Percentiles rank a stretch among this genome's conserved stretches.
Conservation (phyloP, 768 basidiomycete genomes). For the Suillus bovinus region DNA sequence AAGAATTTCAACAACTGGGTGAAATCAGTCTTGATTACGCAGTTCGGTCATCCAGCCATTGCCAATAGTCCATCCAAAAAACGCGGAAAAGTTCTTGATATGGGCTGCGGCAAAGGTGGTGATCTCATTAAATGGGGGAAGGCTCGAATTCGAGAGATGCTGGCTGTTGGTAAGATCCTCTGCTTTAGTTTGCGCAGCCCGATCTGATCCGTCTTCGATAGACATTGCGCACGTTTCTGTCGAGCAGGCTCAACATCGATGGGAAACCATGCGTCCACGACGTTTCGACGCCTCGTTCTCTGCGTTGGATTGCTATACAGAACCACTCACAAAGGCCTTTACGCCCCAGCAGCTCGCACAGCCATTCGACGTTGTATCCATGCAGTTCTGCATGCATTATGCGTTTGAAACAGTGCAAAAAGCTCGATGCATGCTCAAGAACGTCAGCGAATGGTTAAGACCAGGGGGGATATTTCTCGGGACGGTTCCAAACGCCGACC, state of each 20-base stretch:
- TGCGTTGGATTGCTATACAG: conserved; percentile 85
- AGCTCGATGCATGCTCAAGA: conserved; percentile 88
- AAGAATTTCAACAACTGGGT: conserved; percentile 99
- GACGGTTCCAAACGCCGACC: conserved; percentile 90
- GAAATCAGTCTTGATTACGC: conserved; percentile 93
- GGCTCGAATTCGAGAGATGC: conserved; percentile 75
- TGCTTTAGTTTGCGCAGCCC: conserved; percentile 1
- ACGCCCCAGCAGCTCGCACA: conserved; percentile 56
- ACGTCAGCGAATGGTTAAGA: conserved; percentile 78
- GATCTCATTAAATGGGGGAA: conserved; percentile 96
- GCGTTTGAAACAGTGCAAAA: conserved; percentile 92
- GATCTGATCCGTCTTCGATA: conserved; percentile 29
- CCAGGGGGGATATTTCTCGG: conserved; percentile 92
- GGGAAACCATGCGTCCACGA: conserved; percentile 48
- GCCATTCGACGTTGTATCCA: conserved; percentile 92
- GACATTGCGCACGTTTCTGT: conserved; percentile 91
- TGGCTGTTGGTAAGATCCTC: conserved; percentile 66
- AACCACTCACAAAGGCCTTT: conserved; percentile 70
- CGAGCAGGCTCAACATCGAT: conserved; percentile 81
- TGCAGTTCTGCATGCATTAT: conserved; percentile 99
- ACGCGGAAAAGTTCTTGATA: conserved; percentile 84
- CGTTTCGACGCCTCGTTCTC: conserved; percentile 81
- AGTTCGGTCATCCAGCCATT: conserved; percentile 78
- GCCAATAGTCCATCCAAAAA: conserved; percentile 33
- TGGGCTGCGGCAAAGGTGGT: conserved; percentile 99